Conservation (phyloP, 495 filamentous ascomycete genomes). For the Amphirosellinia nigrospora region DNA sequence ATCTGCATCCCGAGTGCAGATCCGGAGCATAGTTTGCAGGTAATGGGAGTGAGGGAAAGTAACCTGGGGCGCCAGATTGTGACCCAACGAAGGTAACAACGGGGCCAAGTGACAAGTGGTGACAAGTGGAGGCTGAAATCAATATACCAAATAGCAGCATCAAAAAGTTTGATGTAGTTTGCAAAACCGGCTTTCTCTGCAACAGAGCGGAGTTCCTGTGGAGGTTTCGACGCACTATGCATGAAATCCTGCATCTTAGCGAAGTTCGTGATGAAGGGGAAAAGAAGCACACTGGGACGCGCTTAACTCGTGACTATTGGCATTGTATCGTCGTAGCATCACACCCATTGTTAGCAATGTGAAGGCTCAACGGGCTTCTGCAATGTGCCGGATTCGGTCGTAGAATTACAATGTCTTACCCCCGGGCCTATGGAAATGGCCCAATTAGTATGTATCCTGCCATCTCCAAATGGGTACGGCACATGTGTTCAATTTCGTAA, state of each 20-base stretch:
- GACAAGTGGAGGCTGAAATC: constrained; percentile 14
- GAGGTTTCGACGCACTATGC: constrained; percentile 33
- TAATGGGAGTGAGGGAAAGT: not conserved
- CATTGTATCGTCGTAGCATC: constrained; percentile 8
- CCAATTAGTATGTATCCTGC: not conserved
- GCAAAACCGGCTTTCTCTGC: constrained; percentile 27
- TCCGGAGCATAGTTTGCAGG: constrained; percentile 7
- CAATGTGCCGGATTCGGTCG: constrained; percentile 16
- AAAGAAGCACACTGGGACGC: not conserved
- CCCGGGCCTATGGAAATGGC: not conserved
- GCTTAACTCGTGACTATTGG: constrained; percentile 19
- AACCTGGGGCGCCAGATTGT: not conserved
- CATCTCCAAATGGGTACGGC: not conserved
- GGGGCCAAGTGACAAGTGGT: not conserved
- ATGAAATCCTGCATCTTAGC: constrained; percentile 40
- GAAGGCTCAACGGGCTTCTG: constrained; percentile 7
- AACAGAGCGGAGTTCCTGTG: constrained; percentile 35
- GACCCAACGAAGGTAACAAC: not conserved
- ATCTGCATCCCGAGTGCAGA: constrained; percentile 28
- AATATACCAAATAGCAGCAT: not conserved
- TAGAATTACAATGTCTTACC: not conserved
- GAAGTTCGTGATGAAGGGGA: not conserved
- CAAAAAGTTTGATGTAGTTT: not conserved
- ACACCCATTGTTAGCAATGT: constrained; percentile 17
- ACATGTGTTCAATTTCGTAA: constrained; percentile 13